Conservation (phyloP, 441 rosid genomes). For the Syzygium malaccense region DNA sequence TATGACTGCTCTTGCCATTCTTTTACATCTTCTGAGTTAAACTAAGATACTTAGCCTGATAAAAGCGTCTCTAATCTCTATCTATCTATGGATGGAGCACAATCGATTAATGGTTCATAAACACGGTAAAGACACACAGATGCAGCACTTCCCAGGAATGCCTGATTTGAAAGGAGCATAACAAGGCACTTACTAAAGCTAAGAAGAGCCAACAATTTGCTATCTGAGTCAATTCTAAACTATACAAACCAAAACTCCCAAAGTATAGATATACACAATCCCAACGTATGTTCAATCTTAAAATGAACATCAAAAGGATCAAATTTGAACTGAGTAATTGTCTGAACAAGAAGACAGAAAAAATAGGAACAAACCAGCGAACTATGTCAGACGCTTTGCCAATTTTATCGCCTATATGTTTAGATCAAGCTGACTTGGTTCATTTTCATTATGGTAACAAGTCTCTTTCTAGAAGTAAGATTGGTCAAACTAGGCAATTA, state of each 20-base stretch:
- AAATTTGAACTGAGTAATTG: neutral
- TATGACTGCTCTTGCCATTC: neutral
- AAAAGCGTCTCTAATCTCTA: neutral
- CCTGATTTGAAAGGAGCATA: neutral
- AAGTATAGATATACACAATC: neutral
- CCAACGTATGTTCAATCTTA: neutral
- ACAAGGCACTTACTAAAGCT: neutral
- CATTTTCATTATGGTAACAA: neutral
- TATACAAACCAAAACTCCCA: neutral
- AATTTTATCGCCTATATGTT: neutral
- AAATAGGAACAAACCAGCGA: neutral
- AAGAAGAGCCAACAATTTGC: neutral
- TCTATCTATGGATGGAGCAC: neutral
- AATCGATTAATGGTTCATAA: neutral
- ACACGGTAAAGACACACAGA: neutral
- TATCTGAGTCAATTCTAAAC: neutral
- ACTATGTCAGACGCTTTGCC: neutral
- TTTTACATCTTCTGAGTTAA: neutral
- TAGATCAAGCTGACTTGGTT: neutral
- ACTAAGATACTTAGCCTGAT: neutral
- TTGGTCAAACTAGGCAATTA: neutral
- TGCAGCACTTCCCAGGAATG: neutral
- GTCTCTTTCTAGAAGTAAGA: neutral
- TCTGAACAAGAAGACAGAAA: neutral
- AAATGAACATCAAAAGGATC: neutral